phyloP scores from a whole-genome alignment of 1,139 yeast genomes.

The Blastobotrys illinoisensis region DNA sequence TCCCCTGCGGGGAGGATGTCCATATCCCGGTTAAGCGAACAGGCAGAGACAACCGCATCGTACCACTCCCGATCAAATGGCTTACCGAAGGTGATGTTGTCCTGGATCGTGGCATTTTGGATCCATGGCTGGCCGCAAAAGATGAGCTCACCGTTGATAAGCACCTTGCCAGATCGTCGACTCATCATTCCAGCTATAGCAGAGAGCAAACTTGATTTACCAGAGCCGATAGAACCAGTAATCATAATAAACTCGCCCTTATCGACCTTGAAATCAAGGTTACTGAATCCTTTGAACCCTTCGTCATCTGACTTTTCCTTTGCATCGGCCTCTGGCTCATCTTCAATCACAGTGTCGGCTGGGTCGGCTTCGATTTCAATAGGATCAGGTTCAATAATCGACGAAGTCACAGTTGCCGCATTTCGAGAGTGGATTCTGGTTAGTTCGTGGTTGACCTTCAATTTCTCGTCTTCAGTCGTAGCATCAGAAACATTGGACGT shows the following conservation, averaged over 20 bases:
- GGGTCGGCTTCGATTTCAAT: neutral
- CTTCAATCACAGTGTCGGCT: neutral
- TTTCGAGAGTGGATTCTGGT: slow-evolving; percentile 19
- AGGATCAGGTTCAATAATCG: slow-evolving; percentile 5
- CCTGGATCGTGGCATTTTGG: slow-evolving; percentile 72
- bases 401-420: slow-evolving; percentile 17
- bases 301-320: slow-evolving; percentile 2
- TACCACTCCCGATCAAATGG: slow-evolving; percentile 53
- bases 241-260: slow-evolving; percentile 61
- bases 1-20: slow-evolving; percentile 77
- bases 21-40: slow-evolving; percentile 66
- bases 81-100: slow-evolving; percentile 69
- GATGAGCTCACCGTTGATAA: slow-evolving; percentile 35
- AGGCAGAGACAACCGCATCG: slow-evolving; percentile 51
- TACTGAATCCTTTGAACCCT: slow-evolving; percentile 40
- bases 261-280: slow-evolving; percentile 41
- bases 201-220: slow-evolving; percentile 58
- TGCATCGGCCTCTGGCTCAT: neutral
- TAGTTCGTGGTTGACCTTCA: slow-evolving; percentile 19
- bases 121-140: slow-evolving; percentile 70
- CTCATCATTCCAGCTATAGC: slow-evolving; percentile 62
- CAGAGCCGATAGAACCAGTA: slow-evolving; percentile 70
- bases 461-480: slow-evolving; percentile 21
- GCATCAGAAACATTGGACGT: neutral
- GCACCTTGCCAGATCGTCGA: slow-evolving; percentile 43